phyloP scores from a whole-genome alignment of 2,329 filamentous ascomycete genomes.

The Cryphonectria nitschkei region DNA sequence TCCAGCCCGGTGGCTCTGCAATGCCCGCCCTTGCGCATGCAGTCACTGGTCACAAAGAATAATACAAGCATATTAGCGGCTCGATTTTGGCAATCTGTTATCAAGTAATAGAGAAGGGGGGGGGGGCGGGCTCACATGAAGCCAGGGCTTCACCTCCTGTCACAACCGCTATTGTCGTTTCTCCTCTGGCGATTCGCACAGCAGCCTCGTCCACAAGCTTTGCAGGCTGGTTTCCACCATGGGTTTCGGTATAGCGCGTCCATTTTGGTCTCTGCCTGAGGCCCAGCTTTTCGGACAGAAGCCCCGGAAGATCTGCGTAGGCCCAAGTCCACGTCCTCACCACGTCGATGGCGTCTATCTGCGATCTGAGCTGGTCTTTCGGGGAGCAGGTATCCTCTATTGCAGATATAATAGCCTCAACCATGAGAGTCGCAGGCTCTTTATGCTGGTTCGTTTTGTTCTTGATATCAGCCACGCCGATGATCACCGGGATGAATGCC shows the following conservation, averaged over 20 bases:
- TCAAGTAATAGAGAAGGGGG: too few relatives aligned
- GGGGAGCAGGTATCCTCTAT: slow-evolving; percentile 51
- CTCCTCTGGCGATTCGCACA: slow-evolving; percentile 55
- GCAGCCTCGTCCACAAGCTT: slow-evolving; percentile 67
- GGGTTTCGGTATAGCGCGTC: slow-evolving; percentile 52
- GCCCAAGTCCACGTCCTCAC: slow-evolving; percentile 70
- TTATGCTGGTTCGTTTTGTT: slow-evolving; percentile 61
- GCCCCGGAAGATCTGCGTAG: slow-evolving; percentile 60
- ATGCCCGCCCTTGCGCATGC: slow-evolving; percentile 40
- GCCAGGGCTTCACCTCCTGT: slow-evolving; percentile 69
- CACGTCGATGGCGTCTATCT: slow-evolving; percentile 62
- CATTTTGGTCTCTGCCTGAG: slow-evolving; percentile 47
- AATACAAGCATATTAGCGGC: slow-evolving; percentile 5
- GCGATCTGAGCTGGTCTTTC: slow-evolving; percentile 42
- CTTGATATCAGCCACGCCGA: slow-evolving; percentile 65
- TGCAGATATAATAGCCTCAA: slow-evolving; percentile 56
- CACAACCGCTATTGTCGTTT: slow-evolving; percentile 60
- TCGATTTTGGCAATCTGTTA: background rate
- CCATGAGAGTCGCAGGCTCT: slow-evolving; percentile 63
- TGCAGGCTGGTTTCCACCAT: slow-evolving; percentile 67
- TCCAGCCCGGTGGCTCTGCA: slow-evolving; percentile 63
- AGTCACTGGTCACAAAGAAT: slow-evolving; percentile 29
- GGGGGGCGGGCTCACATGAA: slow-evolving; percentile 45
- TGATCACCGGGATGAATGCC: slow-evolving; percentile 52
- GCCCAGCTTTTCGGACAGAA: slow-evolving; percentile 54